Conservation (phyloP, 805 yeast species). For the Suhomyces pyralidae region DNA sequence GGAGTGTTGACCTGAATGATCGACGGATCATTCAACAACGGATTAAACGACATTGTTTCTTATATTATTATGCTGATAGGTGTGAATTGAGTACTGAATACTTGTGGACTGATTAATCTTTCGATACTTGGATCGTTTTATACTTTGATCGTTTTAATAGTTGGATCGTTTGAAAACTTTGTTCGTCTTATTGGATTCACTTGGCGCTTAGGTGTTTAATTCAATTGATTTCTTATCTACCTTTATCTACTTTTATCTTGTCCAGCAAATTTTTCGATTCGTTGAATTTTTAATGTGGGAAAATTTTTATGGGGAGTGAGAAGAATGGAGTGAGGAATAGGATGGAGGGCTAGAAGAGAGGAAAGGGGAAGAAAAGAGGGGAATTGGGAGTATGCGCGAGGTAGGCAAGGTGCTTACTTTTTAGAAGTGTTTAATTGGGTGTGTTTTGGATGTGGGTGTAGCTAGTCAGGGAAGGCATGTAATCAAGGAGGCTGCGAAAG, state of each 20-base stretch:
- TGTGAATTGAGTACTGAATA: too few species aligned
- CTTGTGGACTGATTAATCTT: too few species aligned
- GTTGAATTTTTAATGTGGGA: slow-evolving; percentile 3
- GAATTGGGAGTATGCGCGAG: not conserved
- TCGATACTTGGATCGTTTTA: too few species aligned
- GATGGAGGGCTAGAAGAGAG: not conserved
- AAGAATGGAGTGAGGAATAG: not conserved
- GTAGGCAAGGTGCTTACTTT: not conserved
- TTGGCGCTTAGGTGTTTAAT: not conserved
- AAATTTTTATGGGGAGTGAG: not conserved
- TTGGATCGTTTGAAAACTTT: not conserved
- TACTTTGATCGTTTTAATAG: too few species aligned
- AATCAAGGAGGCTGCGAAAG: not conserved
- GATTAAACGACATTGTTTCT: slow-evolving; percentile 11
- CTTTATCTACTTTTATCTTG: not conserved
- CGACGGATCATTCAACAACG: slow-evolving; percentile 30
- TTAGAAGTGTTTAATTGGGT: not conserved
- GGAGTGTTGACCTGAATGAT: slow-evolving; percentile 18
- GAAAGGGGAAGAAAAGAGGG: not conserved
- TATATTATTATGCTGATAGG: not conserved
- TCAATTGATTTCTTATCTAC: not conserved
- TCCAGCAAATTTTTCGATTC: not conserved
- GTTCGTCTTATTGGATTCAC: not conserved
- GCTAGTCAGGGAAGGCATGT: not conserved
- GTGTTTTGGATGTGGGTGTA: not conserved